Percentiles rank a stretch among this genome's conserved stretches.
Conservation (phyloP, 179 eudicot genomes). For the Amaranthus tricolor region DNA sequence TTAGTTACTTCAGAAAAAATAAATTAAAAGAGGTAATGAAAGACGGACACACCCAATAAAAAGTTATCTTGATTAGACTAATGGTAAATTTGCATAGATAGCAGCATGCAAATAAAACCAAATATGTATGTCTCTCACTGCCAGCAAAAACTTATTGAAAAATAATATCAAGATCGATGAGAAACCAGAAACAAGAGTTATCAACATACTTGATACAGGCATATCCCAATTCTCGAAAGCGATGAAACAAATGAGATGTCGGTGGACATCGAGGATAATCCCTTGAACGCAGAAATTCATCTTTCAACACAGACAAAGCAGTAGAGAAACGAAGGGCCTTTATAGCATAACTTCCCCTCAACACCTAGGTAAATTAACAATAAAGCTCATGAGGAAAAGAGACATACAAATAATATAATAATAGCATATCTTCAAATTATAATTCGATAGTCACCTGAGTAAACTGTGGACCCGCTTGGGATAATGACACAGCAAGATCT, state of each 20-base stretch:
- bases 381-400: constrained; percentile 18
- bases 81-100: neutral
- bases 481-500: constrained; percentile 94
- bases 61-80: neutral
- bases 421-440: neutral
- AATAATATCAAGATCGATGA: neutral
- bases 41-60: neutral
- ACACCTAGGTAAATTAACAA: constrained; percentile 46
- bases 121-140: neutral
- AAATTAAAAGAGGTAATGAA: neutral
- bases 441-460: constrained; percentile 64
- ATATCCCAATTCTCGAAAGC: constrained; percentile 93
- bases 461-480: constrained; percentile 97
- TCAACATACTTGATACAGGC: constrained; percentile 88
- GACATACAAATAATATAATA: neutral
- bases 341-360: constrained; percentile 89
- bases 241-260: constrained; percentile 92
- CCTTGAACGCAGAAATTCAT: constrained; percentile 94
- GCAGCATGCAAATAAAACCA: neutral
- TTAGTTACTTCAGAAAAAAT: neutral
- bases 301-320: constrained; percentile 90
- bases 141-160: neutral
- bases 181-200: neutral
- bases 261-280: constrained; percentile 98
- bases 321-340: constrained; percentile 96